Conservation (phyloP, 2,329 filamentous ascomycete genomes). For the Blastomyces gilchristii region DNA sequence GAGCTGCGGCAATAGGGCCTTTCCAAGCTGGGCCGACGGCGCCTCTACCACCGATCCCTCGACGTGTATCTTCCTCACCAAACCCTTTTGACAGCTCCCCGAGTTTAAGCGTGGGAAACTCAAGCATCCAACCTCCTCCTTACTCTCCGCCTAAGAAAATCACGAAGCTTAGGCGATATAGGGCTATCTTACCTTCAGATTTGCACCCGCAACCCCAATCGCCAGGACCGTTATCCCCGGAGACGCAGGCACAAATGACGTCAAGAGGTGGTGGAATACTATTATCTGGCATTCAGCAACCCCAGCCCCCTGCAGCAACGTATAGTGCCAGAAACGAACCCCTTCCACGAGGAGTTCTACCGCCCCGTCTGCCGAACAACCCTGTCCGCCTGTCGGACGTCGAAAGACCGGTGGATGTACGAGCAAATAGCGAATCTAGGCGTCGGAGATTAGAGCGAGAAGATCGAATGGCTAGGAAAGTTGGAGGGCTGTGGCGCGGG, state of each 20-base stretch:
- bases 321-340: conserved; percentile 21
- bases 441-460: conserved; percentile 55
- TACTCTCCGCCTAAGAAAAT: conserved; percentile 35
- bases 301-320: conserved; percentile 27
- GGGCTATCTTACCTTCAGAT: conserved; percentile 49
- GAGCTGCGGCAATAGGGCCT: conserved; percentile 10
- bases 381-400: conserved; percentile 19
- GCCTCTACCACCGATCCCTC: not conserved
- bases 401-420: conserved; percentile 18
- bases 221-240: conserved; percentile 54
- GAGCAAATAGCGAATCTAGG: conserved; percentile 40
- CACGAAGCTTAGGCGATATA: conserved; percentile 33
- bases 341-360: conserved; percentile 15
- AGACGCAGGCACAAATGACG: conserved; percentile 51
- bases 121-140: conserved; percentile 43
- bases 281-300: conserved; percentile 50
- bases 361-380: conserved; percentile 20
- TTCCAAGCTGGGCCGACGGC: not conserved
- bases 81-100: conserved; percentile 2
- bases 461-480: conserved; percentile 48
- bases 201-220: conserved; percentile 48
- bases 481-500: conserved; percentile 55
- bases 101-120: conserved; percentile 16
- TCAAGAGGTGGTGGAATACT: conserved; percentile 51
- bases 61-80: not conserved